Evolutionary conservation across 306 rosid genomes (phyloP), one percentile per base, ranked within the genome.

Genomic region (Lablab purpureus): DNA sequence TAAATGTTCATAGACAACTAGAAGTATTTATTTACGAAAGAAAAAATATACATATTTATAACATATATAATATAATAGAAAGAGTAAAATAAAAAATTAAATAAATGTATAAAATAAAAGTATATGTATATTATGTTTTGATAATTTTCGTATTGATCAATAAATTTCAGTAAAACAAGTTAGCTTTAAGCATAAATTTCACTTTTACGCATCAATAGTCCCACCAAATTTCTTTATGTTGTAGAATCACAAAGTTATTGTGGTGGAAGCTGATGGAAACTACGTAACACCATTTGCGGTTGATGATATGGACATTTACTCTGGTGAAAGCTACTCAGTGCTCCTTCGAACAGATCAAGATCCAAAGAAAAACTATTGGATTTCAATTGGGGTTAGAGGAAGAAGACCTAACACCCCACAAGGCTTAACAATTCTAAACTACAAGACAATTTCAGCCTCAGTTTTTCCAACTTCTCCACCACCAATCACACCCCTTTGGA

Each of bases 241-340:
- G 49, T 0, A 94, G 99, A 88, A 82, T 84, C 99, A 94, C 92
- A 86, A 85, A 45, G 59, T 94, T 74, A 17, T 86, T 63, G 97
- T 92, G 77, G 95, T 92, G 60, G 99, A 94, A 80, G 97, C 95
- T 0, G 97, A 92, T n/a, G 97, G 95, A 40, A 92, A 94, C 74
- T 87, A 92, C n/a, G 86, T 94, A 0, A 76, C 87, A 4, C 97
- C 99, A 58, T 92, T 92, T 11, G 52, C 2, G 0, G 88, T 89
- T 0, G 79, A 84, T n/a, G 90, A 92, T 71, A 65, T 94, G 1
- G 97, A 94, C 81, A 92, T 94, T 15, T 94, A 94, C 78, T 89
- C 99, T 0, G 93, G 97, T 7, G 97, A 94, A 47, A 88, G 81
- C 76, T 94, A 94, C 85, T 94, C 97, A 9, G 88, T 94, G 1